These are phyloP conservation scores for Yarrowia osloensis DNA, from an alignment of 805 yeast species.

Conservation along the genomic window DNA sequence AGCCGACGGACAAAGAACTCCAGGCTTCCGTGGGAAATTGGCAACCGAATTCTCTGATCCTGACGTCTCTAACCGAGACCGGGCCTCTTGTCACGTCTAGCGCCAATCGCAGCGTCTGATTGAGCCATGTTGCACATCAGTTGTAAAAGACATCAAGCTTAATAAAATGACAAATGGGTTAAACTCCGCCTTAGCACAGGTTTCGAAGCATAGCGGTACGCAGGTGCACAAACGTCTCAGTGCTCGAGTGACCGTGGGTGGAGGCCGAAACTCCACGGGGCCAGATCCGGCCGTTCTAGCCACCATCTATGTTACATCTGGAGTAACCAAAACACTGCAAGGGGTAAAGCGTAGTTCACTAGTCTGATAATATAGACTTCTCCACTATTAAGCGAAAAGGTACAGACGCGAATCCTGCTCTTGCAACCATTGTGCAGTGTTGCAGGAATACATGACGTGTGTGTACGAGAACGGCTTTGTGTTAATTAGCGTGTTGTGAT, in stretches of 20 bases:
- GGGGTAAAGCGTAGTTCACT: background rate
- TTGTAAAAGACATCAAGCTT: background rate
- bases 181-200: background rate
- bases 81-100: background rate
- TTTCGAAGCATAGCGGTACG: background rate
- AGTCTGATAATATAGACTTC: background rate
- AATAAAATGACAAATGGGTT: background rate
- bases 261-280: background rate
- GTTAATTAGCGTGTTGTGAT: too few species aligned
- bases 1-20: background rate
- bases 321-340: background rate
- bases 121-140: constrained; percentile 19
- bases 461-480: background rate
- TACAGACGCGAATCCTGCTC: background rate
- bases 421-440: background rate
- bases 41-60: background rate
- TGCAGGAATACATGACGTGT: background rate
- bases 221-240: background rate
- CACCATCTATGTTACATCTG: background rate
- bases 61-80: background rate
- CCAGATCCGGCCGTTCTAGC: background rate
- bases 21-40: background rate
- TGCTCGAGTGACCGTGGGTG: background rate
- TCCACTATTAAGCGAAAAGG: background rate
- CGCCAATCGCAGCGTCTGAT: constrained; percentile 2